Base-by-base conservation (phyloP, 1,139 yeast species). In the Oligophagozyma castellii region DNA sequence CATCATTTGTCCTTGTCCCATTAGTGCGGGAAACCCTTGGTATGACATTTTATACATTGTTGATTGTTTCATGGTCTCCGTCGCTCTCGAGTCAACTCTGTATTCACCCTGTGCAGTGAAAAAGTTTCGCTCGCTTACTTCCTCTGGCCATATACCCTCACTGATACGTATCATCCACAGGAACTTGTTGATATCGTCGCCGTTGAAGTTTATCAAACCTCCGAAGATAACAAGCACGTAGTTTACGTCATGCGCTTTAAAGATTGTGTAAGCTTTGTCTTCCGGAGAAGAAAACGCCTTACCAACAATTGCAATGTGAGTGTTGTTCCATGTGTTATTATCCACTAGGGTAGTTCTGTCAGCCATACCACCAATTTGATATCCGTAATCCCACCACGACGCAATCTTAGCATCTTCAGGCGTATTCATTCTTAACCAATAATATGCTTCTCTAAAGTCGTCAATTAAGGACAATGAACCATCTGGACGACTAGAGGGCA, bases 301-400 rank as follows among this genome's bases (percentile, higher is more conserved):
- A 48, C 99, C 99, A 32, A 92, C 98, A n/a, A 95, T 84, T 42
- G 98, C 99, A 58, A 92, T 92, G 55, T 92, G 99, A 4, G 99
- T 92, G 61, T 92, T 92, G 56, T 92, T 92, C 99, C 99, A 92
- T 7, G 99, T 92, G 58, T 92, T 92, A 67, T 92, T 92, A 57
- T 92, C 99, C 25, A 92, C 99, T 43, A 92, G 67, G 4, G 99
- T 92, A 40, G 98, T 89, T 55, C 98, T 73, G 58, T 92, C 98
- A 26, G 98, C 98, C 96, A 92, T 89, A 37, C 99, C 99, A 44
- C 98, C 98, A 49, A 92, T 92, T 60, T 92, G 99, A 58, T 92
- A 92, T 32, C 99, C 99, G 53, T 92, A 92, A 64, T 92, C 99
- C 99, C 99, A 92, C 99, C 99, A 92, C 5, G 96, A 79, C 79